Conservation (phyloP, 352 stramenopile genomes). For the Plasmopara halstedii region DNA sequence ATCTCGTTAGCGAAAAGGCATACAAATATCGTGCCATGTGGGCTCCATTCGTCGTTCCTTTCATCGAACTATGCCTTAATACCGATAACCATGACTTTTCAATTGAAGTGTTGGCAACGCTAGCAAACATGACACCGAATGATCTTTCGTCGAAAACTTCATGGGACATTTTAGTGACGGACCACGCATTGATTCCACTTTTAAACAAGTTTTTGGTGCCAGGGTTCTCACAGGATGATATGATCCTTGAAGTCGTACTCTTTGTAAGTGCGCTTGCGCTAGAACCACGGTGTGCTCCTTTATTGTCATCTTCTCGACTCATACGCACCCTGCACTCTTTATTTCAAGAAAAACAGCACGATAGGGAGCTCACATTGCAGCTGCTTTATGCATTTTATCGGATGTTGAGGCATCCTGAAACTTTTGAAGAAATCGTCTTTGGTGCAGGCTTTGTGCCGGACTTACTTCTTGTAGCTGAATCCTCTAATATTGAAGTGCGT, state of each 20-base stretch:
- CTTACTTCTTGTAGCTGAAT: constrained; percentile 65
- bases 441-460: constrained; percentile 67
- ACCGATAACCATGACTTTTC: constrained; percentile 91
- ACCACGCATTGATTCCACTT: constrained; percentile 84
- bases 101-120: constrained; percentile 89
- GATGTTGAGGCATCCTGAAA: constrained; percentile 62
- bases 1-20: constrained; percentile 72
- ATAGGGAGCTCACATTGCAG: constrained; percentile 80
- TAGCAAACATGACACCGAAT: constrained; percentile 88
- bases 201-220: constrained; percentile 89
- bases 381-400: constrained; percentile 76
- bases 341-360: constrained; percentile 83
- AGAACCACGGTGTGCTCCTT: constrained; percentile 73
- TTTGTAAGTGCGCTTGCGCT: constrained; percentile 73
- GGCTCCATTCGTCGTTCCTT: constrained; percentile 81
- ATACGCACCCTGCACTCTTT: constrained; percentile 70
- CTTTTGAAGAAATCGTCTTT: constrained; percentile 76
- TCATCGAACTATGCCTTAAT: constrained; percentile 80
- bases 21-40: constrained; percentile 92
- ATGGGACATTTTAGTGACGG: constrained; percentile 85
- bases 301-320: constrained; percentile 66
- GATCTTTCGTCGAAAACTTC: constrained; percentile 85
- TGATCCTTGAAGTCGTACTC: constrained; percentile 88
- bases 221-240: constrained; percentile 89
- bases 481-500: constrained; percentile 73